These are phyloP conservation scores for Rhododendron simsii DNA, from an alignment of 148 eudicot species.

Conservation along the genomic window DNA sequence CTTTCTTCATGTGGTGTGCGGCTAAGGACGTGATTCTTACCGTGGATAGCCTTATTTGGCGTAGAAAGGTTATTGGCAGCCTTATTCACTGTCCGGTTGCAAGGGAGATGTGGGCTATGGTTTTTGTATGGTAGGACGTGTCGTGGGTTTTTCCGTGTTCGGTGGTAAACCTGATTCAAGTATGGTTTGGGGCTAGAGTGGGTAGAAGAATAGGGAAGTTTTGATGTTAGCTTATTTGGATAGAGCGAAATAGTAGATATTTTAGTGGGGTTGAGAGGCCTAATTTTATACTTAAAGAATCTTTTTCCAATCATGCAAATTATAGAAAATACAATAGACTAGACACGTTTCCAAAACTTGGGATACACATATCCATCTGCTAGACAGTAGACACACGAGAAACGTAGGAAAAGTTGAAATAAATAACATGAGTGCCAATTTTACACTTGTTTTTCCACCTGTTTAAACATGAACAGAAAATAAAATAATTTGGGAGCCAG, in stretches of 20 bases:
- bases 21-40: not conserved
- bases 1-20: not conserved
- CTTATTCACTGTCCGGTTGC: not conserved
- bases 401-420: not conserved
- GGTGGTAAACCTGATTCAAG: not conserved
- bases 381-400: not conserved
- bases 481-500: not conserved
- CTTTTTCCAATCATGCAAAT: no score
- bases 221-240: not conserved
- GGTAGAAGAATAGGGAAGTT: not conserved
- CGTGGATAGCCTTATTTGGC: not conserved
- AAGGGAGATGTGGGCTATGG: not conserved
- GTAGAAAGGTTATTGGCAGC: not conserved
- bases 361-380: not conserved
- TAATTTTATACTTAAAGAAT: no score
- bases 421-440: not conserved
- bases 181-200: not conserved
- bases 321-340: no score
- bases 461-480: not conserved
- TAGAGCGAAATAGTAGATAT: not conserved
- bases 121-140: not conserved
- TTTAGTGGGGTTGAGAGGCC: not conserved
- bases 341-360: no score
- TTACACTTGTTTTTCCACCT: not conserved
- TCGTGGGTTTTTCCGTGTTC: not conserved